A percentile compares a stretch with the other conserved stretches of the same genome.
Evolutionary conservation across 2,329 filamentous ascomycete genomes (phyloP).

Genomic region (Trichophyton equinum): DNA sequence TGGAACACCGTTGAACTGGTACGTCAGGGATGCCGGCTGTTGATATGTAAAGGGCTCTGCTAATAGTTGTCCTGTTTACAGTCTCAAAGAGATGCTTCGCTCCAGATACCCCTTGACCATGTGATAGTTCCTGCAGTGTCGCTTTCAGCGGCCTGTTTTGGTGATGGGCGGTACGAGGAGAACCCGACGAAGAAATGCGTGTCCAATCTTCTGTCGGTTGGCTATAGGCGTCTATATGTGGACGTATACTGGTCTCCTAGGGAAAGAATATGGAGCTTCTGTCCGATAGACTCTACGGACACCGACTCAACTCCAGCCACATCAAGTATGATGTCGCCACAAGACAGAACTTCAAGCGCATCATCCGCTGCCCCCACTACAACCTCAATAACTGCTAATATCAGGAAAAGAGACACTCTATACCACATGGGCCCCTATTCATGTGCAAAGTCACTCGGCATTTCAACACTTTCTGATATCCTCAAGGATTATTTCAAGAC

Average conservation of each 20-base stretch:
- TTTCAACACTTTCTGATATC: conserved; percentile 39
- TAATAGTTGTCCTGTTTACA: conserved; percentile 18
- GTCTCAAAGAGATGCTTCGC: conserved; percentile 51
- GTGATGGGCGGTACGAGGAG: conserved; percentile 41
- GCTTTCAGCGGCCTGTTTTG: conserved; percentile 48
- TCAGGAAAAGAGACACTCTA: conserved; percentile 15
- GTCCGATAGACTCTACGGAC: conserved; percentile 36
- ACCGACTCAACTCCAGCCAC: conserved; percentile 10
- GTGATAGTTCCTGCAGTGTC: conserved; percentile 46
- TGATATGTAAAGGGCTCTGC: neutral
- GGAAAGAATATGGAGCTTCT: conserved; percentile 45
- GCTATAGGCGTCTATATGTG: conserved; percentile 45
- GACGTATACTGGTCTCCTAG: conserved; percentile 53
- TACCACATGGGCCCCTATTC: conserved; percentile 41
- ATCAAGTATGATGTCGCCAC: neutral
- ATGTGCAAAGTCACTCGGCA: conserved; percentile 43
- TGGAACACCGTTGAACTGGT: conserved; percentile 31
- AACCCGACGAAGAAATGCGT: conserved; percentile 43
- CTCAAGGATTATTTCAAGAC: conserved; percentile 41
- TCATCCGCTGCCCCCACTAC: neutral
- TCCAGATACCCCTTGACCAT: conserved; percentile 50
- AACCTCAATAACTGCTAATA: neutral
- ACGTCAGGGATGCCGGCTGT: conserved; percentile 10
- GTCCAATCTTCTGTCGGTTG: conserved; percentile 49
- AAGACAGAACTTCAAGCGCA: neutral